Conservation (phyloP, 768 basidiomycete genomes). For the Boletus coccyginus region DNA sequence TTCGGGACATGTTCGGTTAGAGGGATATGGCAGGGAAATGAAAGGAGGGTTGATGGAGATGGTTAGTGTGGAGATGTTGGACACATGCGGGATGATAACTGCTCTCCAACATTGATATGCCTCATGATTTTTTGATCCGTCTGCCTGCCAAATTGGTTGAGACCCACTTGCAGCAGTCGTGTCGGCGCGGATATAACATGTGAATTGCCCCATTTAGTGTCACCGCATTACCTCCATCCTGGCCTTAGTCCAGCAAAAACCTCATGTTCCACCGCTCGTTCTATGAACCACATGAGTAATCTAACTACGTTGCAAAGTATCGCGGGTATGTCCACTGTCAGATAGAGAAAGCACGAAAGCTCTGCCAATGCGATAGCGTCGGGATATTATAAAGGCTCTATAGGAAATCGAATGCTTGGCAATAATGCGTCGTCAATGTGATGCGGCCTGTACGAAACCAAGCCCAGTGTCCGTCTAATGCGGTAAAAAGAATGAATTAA, state of each 20-base stretch:
- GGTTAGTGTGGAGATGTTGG: neutral
- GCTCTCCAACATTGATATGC: slow-evolving; percentile 1
- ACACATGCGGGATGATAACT: neutral
- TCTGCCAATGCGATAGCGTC: slow-evolving; percentile 9
- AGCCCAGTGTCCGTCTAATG: slow-evolving; percentile 1
- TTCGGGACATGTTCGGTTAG: slow-evolving; percentile 45
- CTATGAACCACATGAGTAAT: neutral
- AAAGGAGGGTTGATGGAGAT: neutral
- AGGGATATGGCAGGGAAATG: neutral
- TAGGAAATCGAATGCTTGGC: neutral
- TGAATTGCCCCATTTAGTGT: slow-evolving; percentile 24
- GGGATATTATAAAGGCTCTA: slow-evolving; percentile 22
- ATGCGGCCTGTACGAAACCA: slow-evolving; percentile 1
- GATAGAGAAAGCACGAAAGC: slow-evolving; percentile 10
- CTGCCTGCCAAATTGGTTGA: slow-evolving; percentile 3
- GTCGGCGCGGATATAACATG: slow-evolving; percentile 26
- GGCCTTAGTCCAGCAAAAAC: neutral
- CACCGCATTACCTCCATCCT: slow-evolving; percentile 20
- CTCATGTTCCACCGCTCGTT: slow-evolving; percentile 7
- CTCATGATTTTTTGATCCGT: slow-evolving; percentile 17
- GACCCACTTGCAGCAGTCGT: neutral
- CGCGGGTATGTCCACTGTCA: slow-evolving; percentile 3
- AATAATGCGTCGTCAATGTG: slow-evolving; percentile 7
- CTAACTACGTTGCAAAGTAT: neutral
- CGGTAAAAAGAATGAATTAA: neutral